Base-by-base conservation (phyloP, 352 stramenopile genomes). In the Achlya hypogyna region DNA sequence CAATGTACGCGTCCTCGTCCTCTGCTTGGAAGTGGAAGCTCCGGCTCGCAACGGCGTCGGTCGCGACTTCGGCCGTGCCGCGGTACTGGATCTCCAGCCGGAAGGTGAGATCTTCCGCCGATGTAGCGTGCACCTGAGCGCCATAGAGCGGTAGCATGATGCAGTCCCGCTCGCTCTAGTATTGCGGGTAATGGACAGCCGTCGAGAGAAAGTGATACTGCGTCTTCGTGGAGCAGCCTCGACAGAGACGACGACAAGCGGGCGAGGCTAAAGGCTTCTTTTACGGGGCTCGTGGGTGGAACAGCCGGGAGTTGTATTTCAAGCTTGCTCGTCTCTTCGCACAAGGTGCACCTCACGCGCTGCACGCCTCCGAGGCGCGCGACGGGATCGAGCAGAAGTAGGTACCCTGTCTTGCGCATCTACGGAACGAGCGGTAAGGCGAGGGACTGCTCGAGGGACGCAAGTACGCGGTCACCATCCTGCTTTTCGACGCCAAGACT, bases 401-500 rank as follows among this genome's bases (percentile, higher is more conserved):
- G 34, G 18, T 62, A 3, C 5, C 62, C 45, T n/a, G 23, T 42
- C 62, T 63, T 60, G 35, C 45, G 20, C 32, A 45, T 22, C 60
- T 62, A 60, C 2, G 1, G 31, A 53, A 12, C 14, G 22, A 49
- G 29, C n/a, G 2, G 3, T 12, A 2, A 51, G 10, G 16, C 5
- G 31, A 38, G 4, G 10, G 2, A 53, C n/a, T 22, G 5, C 22
- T 18, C 51, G 9, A 1, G 14, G 10, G 2, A 31, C 14, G 47
- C 18, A 40, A 62, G 6, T 59, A 38, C 18, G 71, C 76, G 74
- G 14, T 65, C 51, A 25, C 73, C 71, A 4, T 91, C 80, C 9
- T 84, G 71, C 38, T 86, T 86, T 70, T 89, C 82, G n/a, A 84
- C 69, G 23, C 58, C 81, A 18, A 89, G 67, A 14, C 71, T 70